Evolutionary conservation across 2,329 filamentous ascomycete species (phyloP).

Genomic region (Massarina eburnea): DNA sequence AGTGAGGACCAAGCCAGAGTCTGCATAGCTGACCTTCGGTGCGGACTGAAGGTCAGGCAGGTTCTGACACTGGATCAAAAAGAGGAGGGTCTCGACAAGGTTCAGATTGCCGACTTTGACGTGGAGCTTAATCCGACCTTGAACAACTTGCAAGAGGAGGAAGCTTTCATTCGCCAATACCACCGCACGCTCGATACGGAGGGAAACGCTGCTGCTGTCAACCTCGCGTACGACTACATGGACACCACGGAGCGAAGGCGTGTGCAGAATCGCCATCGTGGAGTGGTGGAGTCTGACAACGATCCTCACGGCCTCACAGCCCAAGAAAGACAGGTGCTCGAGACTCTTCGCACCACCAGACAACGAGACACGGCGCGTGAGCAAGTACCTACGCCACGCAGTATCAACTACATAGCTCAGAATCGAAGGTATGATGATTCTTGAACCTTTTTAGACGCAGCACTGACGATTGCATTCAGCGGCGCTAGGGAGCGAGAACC

Average conservation of each 20-base stretch:
- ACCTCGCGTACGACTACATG: constrained; percentile 48
- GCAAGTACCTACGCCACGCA: constrained; percentile 39
- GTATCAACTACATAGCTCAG: constrained; percentile 47
- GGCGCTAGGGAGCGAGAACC: constrained; percentile 18
- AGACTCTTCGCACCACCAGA: constrained; percentile 47
- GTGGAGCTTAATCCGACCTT: constrained; percentile 40
- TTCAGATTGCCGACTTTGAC: constrained; percentile 58
- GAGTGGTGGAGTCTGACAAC: constrained; percentile 44
- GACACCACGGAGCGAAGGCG: constrained; percentile 41
- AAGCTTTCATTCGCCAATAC: constrained; percentile 48
- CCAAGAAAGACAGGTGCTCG: constrained; percentile 50
- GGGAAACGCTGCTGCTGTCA: constrained; percentile 40
- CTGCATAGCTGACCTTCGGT: constrained; percentile 72
- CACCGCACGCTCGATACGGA: constrained; percentile 42
- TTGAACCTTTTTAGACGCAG: no score
- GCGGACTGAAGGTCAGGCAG: constrained; percentile 67
- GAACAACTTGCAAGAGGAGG: constrained; percentile 52
- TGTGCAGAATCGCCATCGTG: constrained; percentile 36
- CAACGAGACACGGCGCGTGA: constrained; percentile 47
- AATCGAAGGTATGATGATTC: constrained; percentile 24
- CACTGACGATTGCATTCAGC: background rate
- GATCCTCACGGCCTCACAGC: constrained; percentile 50
- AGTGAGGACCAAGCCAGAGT: constrained; percentile 81
- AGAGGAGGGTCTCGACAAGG: constrained; percentile 57
- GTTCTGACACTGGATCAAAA: constrained; percentile 65